Evolutionary conservation across 176 grass and related monocot species (phyloP), one percentile per base, ranked within the genome.

Genomic region (Oryza meridionalis): DNA sequence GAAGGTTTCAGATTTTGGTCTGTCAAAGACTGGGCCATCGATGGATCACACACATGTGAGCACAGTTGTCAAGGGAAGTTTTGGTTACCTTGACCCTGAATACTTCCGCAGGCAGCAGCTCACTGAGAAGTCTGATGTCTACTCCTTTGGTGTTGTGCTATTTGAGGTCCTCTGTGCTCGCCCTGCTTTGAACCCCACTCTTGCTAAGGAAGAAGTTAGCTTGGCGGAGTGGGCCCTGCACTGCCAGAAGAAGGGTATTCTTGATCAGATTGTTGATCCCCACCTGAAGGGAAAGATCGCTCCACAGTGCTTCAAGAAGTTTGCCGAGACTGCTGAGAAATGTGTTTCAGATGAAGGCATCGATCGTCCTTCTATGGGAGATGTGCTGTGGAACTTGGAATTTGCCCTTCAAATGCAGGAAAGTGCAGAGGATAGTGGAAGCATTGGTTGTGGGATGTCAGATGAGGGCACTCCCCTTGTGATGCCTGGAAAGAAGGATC

Each of bases 11-110:
- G 95, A 98, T 88, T 98, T 98, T 31, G 95, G 95, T 62, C 88
- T 98, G 58, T 98, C 95, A 63, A 98, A 98, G 81, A 98, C 92
- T 55, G 92, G 92, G 17, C 95, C 90, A 40, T 87, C 92, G 4
- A 88, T 98, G 76, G 95, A 98, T 70, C 76, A 98, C 73, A 97
- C 95, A 27, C 95, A 98, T 86, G 95, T 98, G 75, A 98, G 95
- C 85, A 98, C 95, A 7, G 92, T 98, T 68, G 95, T 98, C 37
- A 98, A 98, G 86, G 95, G 95, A 44, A 98, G 95, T 89, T 98
- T 98, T 42, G 95, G 95, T 37, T 98, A 97, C 75, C 90, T 97
- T 0, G 95, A 97, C 29, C 95, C 95, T 8, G 95, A 97, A 53
- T 97, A 97, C 76, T 94, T 94, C 79, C 87, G 95, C 76, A 88